A percentile compares a stretch with the other conserved stretches of the same genome.
Conservation (phyloP, 768 basidiomycete genomes). For the Leccinum uliginosum region DNA sequence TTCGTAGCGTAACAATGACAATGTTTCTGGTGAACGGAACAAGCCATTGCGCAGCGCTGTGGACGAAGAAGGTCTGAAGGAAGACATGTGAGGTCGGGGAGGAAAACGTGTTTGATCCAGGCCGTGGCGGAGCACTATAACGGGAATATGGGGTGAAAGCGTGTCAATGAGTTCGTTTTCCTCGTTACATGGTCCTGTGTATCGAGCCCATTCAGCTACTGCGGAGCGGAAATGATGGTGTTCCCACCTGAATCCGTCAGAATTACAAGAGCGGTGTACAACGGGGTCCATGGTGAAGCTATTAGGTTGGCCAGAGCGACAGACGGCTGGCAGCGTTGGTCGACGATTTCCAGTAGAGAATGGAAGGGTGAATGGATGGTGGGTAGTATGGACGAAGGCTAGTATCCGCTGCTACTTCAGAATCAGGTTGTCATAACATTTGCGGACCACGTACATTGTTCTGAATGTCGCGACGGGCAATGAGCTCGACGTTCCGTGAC, state of each 20-base stretch:
- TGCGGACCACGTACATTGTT: slow-evolving; percentile 40
- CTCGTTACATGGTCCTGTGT: slow-evolving; percentile 23
- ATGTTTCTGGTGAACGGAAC: slow-evolving; percentile 61
- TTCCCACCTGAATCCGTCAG: slow-evolving; percentile 45
- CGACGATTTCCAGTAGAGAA: slow-evolving; percentile 47
- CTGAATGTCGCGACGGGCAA: slow-evolving; percentile 42
- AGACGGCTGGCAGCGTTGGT: slow-evolving; percentile 50
- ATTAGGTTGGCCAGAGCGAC: slow-evolving; percentile 47
- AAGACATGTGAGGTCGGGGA: slow-evolving; percentile 39
- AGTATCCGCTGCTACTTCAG: slow-evolving; percentile 8
- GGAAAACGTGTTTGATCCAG: slow-evolving; percentile 30
- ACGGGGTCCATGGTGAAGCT: slow-evolving; percentile 52
- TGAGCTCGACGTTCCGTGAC: slow-evolving; percentile 58
- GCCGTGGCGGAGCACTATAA: slow-evolving; percentile 49
- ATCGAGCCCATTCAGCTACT: not conserved
- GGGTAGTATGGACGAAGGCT: slow-evolving; percentile 35
- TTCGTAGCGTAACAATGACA: slow-evolving; percentile 54
- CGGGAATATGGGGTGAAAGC: slow-evolving; percentile 51
- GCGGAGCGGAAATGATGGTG: slow-evolving; percentile 1
- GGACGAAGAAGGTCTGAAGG: slow-evolving; percentile 51
- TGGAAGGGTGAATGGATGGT: slow-evolving; percentile 56
- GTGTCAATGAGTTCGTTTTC: slow-evolving; percentile 47
- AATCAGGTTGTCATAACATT: not conserved
- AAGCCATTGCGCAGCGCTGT: slow-evolving; percentile 53
- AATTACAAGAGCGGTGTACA: slow-evolving; percentile 59